Base-by-base conservation (phyloP, 129 eudicot species). In the Arctium lappa region DNA sequence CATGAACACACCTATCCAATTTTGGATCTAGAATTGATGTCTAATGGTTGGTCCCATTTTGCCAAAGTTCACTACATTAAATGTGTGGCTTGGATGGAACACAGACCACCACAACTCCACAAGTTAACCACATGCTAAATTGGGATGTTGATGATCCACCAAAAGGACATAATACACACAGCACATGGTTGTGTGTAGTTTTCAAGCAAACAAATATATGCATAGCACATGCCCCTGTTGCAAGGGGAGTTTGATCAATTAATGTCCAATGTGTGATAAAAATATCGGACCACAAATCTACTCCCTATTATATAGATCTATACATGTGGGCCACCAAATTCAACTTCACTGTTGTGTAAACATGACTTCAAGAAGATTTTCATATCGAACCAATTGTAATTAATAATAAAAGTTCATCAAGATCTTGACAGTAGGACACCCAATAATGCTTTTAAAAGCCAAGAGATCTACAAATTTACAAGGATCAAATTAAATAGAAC, bases 181-280 rank as follows among this genome's bases (percentile, higher is more conserved):
- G 82, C 82, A 83, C 86, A 83, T 83, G 86, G 78, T 68, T 37
- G 77, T 69, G 81, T 75, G 86, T 77, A 56, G 11, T 68, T 76
- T 76, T 76, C 78, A 83, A 69, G 86, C 72, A 42, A 83, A 77
- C 63, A 83, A 76, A 83, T 69, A 70, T 83, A 83, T 36, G 68
- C 79, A 82, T 30, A 82, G 30, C 81, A 82, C 86, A 82, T 82
- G 85, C 46, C 80, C 32, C 74, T 60, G 32, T 62, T 9, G 65
- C 38, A 73, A 81, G 32, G 2, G 65, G 40, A 68, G 16, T 82
- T n/a, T 82, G 16, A 40, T 66, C 56, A 66, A 74, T n/a, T 74
- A 73, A 73, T 66, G 69, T 65, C 79, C 50, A 65, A 40, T 42
- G 22, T 62, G 12, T 11, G 46, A 70, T 46, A 30, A 12, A 60